phyloP scores from a whole-genome alignment of 2,329 filamentous ascomycete species.

The Hypoxylon rubiginosum region DNA sequence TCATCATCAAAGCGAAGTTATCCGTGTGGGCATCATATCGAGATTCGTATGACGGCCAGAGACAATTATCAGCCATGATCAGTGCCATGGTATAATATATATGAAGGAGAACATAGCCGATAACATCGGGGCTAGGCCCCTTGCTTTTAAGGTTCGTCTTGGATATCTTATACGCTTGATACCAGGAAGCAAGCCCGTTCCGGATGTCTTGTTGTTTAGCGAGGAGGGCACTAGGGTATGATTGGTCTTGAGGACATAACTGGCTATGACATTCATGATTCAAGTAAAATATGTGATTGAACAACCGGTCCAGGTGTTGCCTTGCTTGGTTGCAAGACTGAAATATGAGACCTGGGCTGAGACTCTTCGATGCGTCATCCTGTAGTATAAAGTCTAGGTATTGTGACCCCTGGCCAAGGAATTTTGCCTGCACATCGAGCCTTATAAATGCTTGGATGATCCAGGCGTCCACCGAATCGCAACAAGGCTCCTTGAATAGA shows the following conservation, averaged over 20 bases:
- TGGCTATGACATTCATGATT: slow-evolving; percentile 33
- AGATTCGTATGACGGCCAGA: slow-evolving; percentile 51
- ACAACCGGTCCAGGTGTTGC: slow-evolving; percentile 44
- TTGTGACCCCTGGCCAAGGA: slow-evolving; percentile 47
- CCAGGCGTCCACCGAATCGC: slow-evolving; percentile 56
- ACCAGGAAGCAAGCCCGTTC: slow-evolving; percentile 39
- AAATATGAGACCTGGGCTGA: slow-evolving; percentile 33
- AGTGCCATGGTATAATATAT: slow-evolving; percentile 59
- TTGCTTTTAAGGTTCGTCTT: slow-evolving; percentile 24
- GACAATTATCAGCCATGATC: slow-evolving; percentile 58
- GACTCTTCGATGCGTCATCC: slow-evolving; percentile 21
- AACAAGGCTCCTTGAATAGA: slow-evolving; percentile 25
- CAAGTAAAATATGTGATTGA: slow-evolving; percentile 43
- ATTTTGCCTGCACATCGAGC: slow-evolving; percentile 49
- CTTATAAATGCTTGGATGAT: slow-evolving; percentile 59
- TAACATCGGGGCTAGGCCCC: slow-evolving; percentile 37
- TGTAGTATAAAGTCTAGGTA: slow-evolving; percentile 34
- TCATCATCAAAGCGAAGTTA: slow-evolving; percentile 53
- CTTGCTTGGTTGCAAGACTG: slow-evolving; percentile 43
- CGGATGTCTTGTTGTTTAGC: slow-evolving; percentile 32
- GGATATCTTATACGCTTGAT: slow-evolving; percentile 46
- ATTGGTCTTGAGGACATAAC: background rate
- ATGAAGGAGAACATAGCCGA: slow-evolving; percentile 51
- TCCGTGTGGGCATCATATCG: slow-evolving; percentile 55
- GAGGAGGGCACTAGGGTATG: slow-evolving; percentile 15